Conservation (phyloP, 371 early-diverging fungal species). For the Thermomucor indicae-seudaticae region DNA sequence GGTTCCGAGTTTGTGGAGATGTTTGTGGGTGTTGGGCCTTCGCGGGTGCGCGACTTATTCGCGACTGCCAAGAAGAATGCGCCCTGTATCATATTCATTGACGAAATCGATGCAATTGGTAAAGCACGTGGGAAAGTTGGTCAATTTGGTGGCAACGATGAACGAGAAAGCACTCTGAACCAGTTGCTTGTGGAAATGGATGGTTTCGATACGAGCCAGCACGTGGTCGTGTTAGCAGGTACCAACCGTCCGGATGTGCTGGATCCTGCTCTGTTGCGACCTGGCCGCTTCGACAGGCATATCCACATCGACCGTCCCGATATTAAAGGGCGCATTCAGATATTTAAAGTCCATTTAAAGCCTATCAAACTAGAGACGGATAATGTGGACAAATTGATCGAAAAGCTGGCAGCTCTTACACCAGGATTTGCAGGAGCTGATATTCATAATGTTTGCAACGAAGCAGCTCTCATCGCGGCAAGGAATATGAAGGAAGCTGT, state of each 20-base stretch:
- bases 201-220: constrained; percentile 88
- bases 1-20: constrained; percentile 99
- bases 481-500: constrained; percentile 71
- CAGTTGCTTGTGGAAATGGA: constrained; percentile 99
- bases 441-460: constrained; percentile 98
- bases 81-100: constrained; percentile 99
- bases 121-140: constrained; percentile 94
- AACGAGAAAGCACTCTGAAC: constrained; percentile 96
- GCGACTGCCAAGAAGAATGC: constrained; percentile 95
- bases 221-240: constrained; percentile 92
- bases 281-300: constrained; percentile 99
- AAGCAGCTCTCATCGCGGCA: constrained; percentile 96
- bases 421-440: constrained; percentile 98
- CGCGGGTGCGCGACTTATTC: constrained; percentile 96
- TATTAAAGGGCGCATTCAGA: constrained; percentile 91
- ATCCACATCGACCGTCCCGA: constrained; percentile 95
- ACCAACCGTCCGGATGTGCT: constrained; percentile 92
- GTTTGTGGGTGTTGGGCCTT: constrained; percentile 99
- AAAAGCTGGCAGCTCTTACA: constrained; percentile 77
- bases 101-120: constrained; percentile 99
- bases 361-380: constrained; percentile 86
- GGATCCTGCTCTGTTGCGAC: constrained; percentile 91
- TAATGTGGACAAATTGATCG: constrained; percentile 70
- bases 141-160: constrained; percentile 94
- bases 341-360: constrained; percentile 93